phyloP scores from a whole-genome alignment of 2,329 filamentous ascomycete species.

The Curvularia spicifera region DNA sequence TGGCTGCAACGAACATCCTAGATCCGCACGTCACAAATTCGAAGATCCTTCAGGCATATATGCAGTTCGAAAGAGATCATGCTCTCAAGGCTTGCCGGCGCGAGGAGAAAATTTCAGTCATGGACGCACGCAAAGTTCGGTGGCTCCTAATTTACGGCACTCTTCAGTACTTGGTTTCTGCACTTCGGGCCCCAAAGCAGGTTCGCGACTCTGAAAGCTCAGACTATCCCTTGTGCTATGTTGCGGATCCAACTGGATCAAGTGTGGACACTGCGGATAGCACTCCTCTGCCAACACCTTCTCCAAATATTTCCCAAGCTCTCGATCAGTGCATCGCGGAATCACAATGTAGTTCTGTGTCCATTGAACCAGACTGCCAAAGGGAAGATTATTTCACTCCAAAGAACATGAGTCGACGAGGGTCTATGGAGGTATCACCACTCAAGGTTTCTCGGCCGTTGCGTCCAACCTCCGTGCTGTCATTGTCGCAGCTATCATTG shows the following conservation, averaged over 20 bases:
- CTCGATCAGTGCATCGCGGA: slow-evolving; percentile 25
- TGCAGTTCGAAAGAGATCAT: slow-evolving; percentile 70
- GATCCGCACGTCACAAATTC: slow-evolving; percentile 49
- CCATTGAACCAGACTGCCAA: slow-evolving; percentile 57
- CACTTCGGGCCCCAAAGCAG: slow-evolving; percentile 66
- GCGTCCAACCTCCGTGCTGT: slow-evolving; percentile 47
- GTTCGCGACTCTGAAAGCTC: slow-evolving; percentile 64
- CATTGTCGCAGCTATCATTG: slow-evolving; percentile 38
- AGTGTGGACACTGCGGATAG: slow-evolving; percentile 24
- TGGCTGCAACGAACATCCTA: slow-evolving; percentile 56
- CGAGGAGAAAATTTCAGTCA: slow-evolving; percentile 65
- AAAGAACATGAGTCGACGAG: slow-evolving; percentile 32
- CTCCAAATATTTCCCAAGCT: slow-evolving; percentile 23
- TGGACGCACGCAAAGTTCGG: slow-evolving; percentile 76
- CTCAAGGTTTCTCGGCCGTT: slow-evolving; percentile 34
- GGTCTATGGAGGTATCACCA: slow-evolving; percentile 41
- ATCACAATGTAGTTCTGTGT: slow-evolving; percentile 11
- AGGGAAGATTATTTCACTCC: slow-evolving; percentile 50
- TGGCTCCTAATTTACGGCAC: slow-evolving; percentile 79
- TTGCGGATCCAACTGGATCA: slow-evolving; percentile 52
- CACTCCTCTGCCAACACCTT: slow-evolving; percentile 19
- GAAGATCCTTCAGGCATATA: slow-evolving; percentile 70
- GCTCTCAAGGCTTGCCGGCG: slow-evolving; percentile 56
- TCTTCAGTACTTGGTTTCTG: slow-evolving; percentile 73
- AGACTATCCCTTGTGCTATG: slow-evolving; percentile 65